These are phyloP conservation scores for Starmerella kuoi DNA, from an alignment of 805 yeast genomes.

Conservation along the genomic window DNA sequence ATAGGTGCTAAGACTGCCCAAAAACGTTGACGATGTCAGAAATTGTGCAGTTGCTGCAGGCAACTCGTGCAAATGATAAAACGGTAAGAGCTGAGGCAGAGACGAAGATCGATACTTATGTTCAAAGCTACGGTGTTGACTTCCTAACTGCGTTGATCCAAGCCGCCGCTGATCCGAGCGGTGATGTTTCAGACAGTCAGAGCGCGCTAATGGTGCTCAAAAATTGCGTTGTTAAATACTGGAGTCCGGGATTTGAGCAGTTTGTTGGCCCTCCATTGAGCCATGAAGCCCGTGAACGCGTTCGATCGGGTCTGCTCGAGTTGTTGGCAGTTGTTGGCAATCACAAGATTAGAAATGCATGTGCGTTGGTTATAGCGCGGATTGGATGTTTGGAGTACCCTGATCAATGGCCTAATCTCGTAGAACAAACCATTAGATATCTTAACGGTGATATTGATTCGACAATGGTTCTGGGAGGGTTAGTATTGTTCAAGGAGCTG, in stretches of 20 bases:
- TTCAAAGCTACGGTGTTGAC: slow-evolving; percentile 8
- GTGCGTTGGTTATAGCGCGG: slow-evolving; percentile 66
- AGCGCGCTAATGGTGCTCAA: slow-evolving; percentile 45
- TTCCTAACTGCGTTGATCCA: slow-evolving; percentile 16
- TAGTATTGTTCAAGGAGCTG: slow-evolving; percentile 42
- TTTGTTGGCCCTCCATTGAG: slow-evolving; percentile 54
- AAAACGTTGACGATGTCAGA: too few relatives aligned
- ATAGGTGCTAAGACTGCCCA: too few relatives aligned
- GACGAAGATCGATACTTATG: slow-evolving; percentile 1
- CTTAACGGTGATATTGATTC: slow-evolving; percentile 32
- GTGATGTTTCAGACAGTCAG: slow-evolving; percentile 40
- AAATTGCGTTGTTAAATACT: slow-evolving; percentile 53
- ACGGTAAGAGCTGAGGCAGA: slow-evolving; percentile 13
- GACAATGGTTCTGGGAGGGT: slow-evolving; percentile 34
- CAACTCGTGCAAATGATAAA: slow-evolving; percentile 15
- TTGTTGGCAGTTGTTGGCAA: slow-evolving; percentile 40
- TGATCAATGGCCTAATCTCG: slow-evolving; percentile 82
- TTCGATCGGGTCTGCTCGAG: slow-evolving; percentile 41
- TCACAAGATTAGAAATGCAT: slow-evolving; percentile 40
- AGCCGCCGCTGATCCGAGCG: slow-evolving; percentile 8
- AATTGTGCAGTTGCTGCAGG: slow-evolving; percentile 7
- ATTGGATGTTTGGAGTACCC: slow-evolving; percentile 86
- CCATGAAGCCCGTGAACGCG: slow-evolving; percentile 38
- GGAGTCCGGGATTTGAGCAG: slow-evolving; percentile 77
- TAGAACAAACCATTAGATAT: slow-evolving; percentile 14